These are phyloP conservation scores for Digitaria exilis DNA, from an alignment of 202 grass and related monocot genomes.

Conservation along the genomic window DNA sequence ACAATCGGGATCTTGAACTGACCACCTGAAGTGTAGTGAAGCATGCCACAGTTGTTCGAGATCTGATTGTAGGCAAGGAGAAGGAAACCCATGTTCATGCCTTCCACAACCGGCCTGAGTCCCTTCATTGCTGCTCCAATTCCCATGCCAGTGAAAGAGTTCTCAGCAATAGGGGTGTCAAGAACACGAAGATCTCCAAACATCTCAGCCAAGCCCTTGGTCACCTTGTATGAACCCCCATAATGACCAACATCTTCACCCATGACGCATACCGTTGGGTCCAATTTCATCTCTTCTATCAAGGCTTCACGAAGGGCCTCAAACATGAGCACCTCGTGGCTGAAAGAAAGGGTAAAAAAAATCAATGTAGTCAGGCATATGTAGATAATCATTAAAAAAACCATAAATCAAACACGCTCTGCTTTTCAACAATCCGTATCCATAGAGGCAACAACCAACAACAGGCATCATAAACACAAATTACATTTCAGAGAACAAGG, in stretches of 20 bases:
- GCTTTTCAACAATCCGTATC: background rate
- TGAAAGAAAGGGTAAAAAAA: slow-evolving; percentile 31
- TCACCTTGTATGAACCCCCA: slow-evolving; percentile 89
- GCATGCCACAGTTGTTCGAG: slow-evolving; percentile 94
- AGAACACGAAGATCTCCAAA: slow-evolving; percentile 84
- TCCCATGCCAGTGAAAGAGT: slow-evolving; percentile 61
- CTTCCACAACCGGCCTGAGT: slow-evolving; percentile 73
- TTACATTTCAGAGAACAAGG: background rate
- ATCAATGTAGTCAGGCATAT: slow-evolving; percentile 22
- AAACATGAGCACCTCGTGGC: slow-evolving; percentile 76
- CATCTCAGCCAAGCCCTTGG: slow-evolving; percentile 68
- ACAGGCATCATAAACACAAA: background rate
- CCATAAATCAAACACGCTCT: background rate
- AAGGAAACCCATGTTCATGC: slow-evolving; percentile 97
- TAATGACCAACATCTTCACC: slow-evolving; percentile 91
- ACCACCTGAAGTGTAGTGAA: slow-evolving; percentile 86
- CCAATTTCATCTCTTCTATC: slow-evolving; percentile 85
- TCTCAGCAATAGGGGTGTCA: slow-evolving; percentile 84
- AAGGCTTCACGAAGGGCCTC: slow-evolving; percentile 81
- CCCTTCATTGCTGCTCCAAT: slow-evolving; percentile 84
- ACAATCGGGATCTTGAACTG: slow-evolving; percentile 91
- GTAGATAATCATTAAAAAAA: background rate
- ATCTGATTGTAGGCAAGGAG: slow-evolving; percentile 92
- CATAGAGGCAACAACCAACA: background rate
- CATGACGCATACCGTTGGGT: slow-evolving; percentile 75